These are phyloP conservation scores for Betula pendula DNA, from an alignment of 306 rosid species.

Conservation along the genomic window DNA sequence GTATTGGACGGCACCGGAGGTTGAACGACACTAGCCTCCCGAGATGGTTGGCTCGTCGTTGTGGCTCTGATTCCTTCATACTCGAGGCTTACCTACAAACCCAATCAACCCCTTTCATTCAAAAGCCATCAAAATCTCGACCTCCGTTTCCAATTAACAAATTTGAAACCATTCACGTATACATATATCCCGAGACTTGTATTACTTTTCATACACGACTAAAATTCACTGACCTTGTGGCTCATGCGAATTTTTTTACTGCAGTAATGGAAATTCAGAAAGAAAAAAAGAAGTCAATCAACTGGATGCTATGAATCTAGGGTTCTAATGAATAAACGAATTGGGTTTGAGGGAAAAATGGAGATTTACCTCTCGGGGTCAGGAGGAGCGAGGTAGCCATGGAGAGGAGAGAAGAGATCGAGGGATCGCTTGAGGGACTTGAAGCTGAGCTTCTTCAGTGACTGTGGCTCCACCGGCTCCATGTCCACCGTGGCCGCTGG, in stretches of 20 bases:
- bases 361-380: constrained; percentile 59
- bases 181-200: not conserved
- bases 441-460: constrained; percentile 89
- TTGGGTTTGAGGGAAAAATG: not conserved
- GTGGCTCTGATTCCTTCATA: constrained; percentile 61
- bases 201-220: not conserved
- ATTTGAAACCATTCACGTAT: not conserved
- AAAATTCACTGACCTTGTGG: constrained; percentile 70
- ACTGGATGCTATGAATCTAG: not conserved
- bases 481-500: constrained; percentile 53
- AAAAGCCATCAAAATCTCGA: constrained; percentile 13
- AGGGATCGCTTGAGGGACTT: constrained; percentile 90
- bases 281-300: not conserved
- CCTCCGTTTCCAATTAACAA: too few relatives aligned
- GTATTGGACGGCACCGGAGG: constrained; percentile 51
- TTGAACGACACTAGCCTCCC: constrained; percentile 43
- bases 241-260: constrained; percentile 69
- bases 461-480: constrained; percentile 89
- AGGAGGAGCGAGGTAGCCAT: constrained; percentile 65
- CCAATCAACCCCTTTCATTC: constrained; percentile 8
- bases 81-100: constrained; percentile 60
- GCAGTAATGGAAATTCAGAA: constrained; percentile 23
- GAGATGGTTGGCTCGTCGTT: constrained; percentile 41
- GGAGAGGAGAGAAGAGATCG: constrained; percentile 89
- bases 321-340: not conserved